A percentile compares a stretch with the other conserved stretches of the same genome.
Conservation (phyloP, 768 basidiomycete species). For the Boletales sp. region DNA sequence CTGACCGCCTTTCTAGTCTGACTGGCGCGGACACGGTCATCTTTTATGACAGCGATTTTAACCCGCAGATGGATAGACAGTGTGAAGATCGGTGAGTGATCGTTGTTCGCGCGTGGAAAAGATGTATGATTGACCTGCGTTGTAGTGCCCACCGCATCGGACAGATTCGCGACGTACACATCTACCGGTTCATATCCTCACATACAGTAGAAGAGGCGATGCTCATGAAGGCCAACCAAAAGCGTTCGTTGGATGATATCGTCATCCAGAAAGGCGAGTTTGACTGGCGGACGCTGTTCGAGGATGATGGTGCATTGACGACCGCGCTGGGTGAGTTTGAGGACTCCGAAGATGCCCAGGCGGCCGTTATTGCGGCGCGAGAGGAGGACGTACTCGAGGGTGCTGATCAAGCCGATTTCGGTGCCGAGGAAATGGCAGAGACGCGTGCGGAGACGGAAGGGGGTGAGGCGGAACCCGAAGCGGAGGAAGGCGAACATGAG, state of each 20-base stretch:
- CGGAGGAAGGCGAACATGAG: slow-evolving; percentile 35
- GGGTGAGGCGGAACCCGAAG: slow-evolving; percentile 36
- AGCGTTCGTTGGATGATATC: slow-evolving; percentile 83
- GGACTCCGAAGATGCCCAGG: slow-evolving; percentile 82
- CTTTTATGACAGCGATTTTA: slow-evolving; percentile 97
- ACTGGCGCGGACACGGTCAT: slow-evolving; percentile 94
- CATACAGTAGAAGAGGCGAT: slow-evolving; percentile 96
- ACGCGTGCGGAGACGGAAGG: slow-evolving; percentile 27
- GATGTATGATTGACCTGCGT: background rate
- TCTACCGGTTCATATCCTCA: slow-evolving; percentile 88
- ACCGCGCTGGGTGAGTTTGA: slow-evolving; percentile 81
- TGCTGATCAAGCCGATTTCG: slow-evolving; percentile 80
- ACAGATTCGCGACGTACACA: slow-evolving; percentile 93
- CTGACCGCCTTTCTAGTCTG: slow-evolving; percentile 41
- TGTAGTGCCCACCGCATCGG: slow-evolving; percentile 94
- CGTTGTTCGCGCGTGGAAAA: background rate
- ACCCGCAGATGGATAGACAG: slow-evolving; percentile 96
- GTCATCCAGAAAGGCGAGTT: slow-evolving; percentile 95
- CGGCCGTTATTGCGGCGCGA: slow-evolving; percentile 70
- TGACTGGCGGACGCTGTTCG: slow-evolving; percentile 86
- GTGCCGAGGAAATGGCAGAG: slow-evolving; percentile 37
- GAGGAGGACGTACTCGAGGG: slow-evolving; percentile 73
- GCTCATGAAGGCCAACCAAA: slow-evolving; percentile 97
- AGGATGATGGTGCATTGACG: slow-evolving; percentile 58
- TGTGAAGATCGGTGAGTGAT: slow-evolving; percentile 82